Conservation (phyloP, 148 eudicot species). For the Arctostaphylos glauca region DNA sequence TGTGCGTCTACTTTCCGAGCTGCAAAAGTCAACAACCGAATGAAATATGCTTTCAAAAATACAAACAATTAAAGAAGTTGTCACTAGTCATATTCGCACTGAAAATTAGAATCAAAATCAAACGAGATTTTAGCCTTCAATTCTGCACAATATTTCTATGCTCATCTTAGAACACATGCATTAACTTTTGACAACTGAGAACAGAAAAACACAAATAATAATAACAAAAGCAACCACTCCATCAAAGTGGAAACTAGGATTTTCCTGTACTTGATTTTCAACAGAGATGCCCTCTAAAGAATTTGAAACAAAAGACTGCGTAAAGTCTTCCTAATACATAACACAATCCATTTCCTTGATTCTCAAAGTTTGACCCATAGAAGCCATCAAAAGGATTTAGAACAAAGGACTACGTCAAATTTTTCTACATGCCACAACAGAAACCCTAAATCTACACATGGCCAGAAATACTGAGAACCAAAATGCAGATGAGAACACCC, state of each 20-base stretch:
- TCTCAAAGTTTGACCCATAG: neutral
- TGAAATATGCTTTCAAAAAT: too few species aligned
- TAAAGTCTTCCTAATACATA: neutral
- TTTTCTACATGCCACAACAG: conserved; percentile 8
- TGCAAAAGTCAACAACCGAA: too few species aligned
- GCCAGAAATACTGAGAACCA: neutral
- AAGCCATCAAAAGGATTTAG: neutral
- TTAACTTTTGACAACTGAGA: neutral
- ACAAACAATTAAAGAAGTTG: too few species aligned
- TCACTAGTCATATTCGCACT: too few species aligned
- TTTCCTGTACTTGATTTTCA: neutral
- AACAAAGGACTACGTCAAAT: neutral
- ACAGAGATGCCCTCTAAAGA: neutral
- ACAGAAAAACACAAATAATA: neutral
- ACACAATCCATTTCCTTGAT: neutral
- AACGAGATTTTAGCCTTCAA: too few species aligned
- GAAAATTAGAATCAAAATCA: too few species aligned
- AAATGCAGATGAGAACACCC: neutral
- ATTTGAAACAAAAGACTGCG: neutral
- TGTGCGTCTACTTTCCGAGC: too few species aligned
- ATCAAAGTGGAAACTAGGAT: neutral
- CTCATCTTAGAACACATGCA: too few species aligned
- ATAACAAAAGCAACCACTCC: neutral
- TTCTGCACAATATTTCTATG: too few species aligned
- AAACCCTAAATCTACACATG: neutral